Conservation (phyloP, 495 filamentous ascomycete genomes). For the Aspergillus wentii region DNA sequence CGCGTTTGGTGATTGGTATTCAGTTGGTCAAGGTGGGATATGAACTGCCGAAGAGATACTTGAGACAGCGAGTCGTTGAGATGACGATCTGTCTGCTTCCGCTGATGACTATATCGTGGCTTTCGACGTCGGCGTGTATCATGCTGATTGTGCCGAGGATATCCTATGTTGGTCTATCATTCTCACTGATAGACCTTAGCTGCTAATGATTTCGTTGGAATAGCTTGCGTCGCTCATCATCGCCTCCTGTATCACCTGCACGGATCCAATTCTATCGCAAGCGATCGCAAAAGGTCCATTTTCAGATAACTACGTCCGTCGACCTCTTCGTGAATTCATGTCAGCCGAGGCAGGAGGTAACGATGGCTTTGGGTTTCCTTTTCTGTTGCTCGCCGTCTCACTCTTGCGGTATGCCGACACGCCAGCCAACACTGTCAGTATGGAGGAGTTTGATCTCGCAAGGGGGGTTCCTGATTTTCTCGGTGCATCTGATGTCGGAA, state of each 20-base stretch:
- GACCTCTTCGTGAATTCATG: constrained; percentile 56
- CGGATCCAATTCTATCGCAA: constrained; percentile 57
- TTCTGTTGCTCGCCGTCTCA: constrained; percentile 51
- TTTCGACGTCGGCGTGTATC: constrained; percentile 32
- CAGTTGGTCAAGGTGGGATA: constrained; percentile 41
- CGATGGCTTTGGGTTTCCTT: constrained; percentile 58
- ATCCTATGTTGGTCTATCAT: constrained; percentile 21
- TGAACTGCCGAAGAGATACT: constrained; percentile 28
- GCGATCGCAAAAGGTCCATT: constrained; percentile 60
- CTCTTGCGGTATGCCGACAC: constrained; percentile 49
- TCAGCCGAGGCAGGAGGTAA: constrained; percentile 57
- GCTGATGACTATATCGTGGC: constrained; percentile 32
- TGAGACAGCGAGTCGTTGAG: constrained; percentile 20
- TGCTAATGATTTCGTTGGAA: constrained; percentile 19
- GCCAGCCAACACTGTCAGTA: constrained; percentile 12
- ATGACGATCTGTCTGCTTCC: constrained; percentile 35
- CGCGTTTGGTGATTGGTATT: constrained; percentile 50
- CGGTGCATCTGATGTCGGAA: constrained; percentile 23
- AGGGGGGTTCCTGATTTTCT: constrained; percentile 22
- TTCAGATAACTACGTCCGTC: constrained; percentile 53
- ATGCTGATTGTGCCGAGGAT: constrained; percentile 27
- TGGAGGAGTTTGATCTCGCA: constrained; percentile 19
- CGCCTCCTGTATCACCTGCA: constrained; percentile 57
- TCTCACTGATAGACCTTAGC: neutral
- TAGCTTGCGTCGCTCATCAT: constrained; percentile 53